A percentile compares a stretch with the other conserved stretches of the same genome.
These are phyloP conservation scores for Vitis hybrid DNA, from an alignment of 177 flowering plant genomes.

Conservation along the genomic window DNA sequence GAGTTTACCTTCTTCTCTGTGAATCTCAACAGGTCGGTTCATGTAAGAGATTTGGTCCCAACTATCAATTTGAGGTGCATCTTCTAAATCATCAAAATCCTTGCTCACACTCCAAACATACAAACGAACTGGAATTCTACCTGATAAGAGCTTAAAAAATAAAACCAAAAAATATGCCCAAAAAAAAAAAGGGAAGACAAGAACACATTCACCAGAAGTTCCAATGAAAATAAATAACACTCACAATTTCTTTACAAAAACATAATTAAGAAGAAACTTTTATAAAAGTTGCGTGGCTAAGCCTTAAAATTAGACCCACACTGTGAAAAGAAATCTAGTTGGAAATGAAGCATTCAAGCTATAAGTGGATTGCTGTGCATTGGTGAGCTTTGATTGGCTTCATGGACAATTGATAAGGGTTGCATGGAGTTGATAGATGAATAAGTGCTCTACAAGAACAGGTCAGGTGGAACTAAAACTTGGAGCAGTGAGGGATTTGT, in stretches of 20 bases:
- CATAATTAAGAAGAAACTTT: not conserved
- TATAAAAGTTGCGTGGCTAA: not conserved
- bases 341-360: not conserved
- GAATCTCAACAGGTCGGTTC: conserved; percentile 78
- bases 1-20: conserved; percentile 54
- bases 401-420: not conserved
- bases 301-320: not conserved
- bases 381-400: not conserved
- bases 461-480: not conserved
- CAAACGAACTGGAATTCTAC: conserved; percentile 86
- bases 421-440: not conserved
- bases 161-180: not conserved
- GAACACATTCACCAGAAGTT: not conserved
- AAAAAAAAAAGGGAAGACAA: not conserved
- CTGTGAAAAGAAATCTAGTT: not conserved
- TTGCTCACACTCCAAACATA: conserved; percentile 57
- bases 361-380: not conserved
- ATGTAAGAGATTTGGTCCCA: conserved; percentile 86
- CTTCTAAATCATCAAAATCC: conserved; percentile 66
- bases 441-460: not conserved
- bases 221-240: not conserved
- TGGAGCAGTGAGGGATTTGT: not conserved
- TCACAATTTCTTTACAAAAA: not conserved
- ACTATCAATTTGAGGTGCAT: conserved; percentile 55
- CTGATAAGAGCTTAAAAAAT: conserved; percentile 40